Base-by-base conservation (phyloP, 495 filamentous ascomycete genomes). In the Arthonia radiata region DNA sequence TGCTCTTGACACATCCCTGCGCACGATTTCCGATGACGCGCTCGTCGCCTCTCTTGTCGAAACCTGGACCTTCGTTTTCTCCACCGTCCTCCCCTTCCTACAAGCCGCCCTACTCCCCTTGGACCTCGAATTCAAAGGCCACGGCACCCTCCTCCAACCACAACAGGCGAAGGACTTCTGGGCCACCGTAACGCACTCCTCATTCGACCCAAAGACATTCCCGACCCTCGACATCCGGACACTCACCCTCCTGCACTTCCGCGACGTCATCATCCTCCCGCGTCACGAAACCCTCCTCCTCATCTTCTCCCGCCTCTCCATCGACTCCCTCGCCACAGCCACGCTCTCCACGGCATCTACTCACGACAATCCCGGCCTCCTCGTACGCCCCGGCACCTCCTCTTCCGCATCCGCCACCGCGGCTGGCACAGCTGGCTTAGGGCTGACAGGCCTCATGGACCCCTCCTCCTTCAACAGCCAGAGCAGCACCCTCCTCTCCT, bases 21-120 rank as follows among this genome's bases (percentile, higher is more conserved):
- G 66, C 3, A 67, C 64, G 5, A 61, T 78, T 0, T 59, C 75
- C 0, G 82, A 94, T 36, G 81, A 92, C 23, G 64, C 67, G 26
- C 52, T 91, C 8, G 76, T 92, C 15, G 74, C 78, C 0, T 61
- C 74, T 36, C 58, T 99, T 2, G 82, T 92, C 4, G 79, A 92
- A 37, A 66, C 90, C 38, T 99, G 89, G 89, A 63, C 83, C 21
- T 59, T 82, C 23, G 75, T 89, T 2, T 93, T 92, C 38, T 76
- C 77, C 5, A 76, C 59, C 12, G 74, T 94, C 25, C 49, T 94
- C 8, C 89, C 89, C 0, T 99, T 90, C 42, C 70, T 94, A 31
- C 89, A 99, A 52, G 83, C 82, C 1, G 82, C 92, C 3, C 91
- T 99, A 44, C 56, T 99, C 2, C 89, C 86, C 0, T 52, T 99